Evolutionary conservation across 352 stramenopile genomes (phyloP).

Genomic region (Globisporangium canariense): DNA sequence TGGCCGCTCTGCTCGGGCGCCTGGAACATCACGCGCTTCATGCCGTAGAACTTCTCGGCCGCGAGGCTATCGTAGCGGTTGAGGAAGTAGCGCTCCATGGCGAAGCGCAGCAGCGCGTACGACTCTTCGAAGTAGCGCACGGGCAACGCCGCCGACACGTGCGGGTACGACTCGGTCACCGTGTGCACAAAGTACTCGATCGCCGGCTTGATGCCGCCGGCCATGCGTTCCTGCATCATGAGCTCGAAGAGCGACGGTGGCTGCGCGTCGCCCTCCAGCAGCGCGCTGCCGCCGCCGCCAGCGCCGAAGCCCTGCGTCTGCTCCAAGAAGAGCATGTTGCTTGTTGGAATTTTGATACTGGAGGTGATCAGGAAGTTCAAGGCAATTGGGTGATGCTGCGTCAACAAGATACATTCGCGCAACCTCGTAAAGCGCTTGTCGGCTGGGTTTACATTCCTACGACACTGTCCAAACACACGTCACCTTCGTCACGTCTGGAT

Average conservation of each 20-base stretch:
- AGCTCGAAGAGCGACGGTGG: slow-evolving; percentile 81
- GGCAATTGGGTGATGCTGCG: slow-evolving; percentile 2
- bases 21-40: slow-evolving; percentile 70
- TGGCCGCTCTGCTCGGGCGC: slow-evolving; percentile 5
- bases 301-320: slow-evolving; percentile 68
- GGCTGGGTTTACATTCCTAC: not conserved
- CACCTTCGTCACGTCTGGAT: not conserved
- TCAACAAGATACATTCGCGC: slow-evolving; percentile 2
- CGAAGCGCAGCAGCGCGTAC: slow-evolving; percentile 62
- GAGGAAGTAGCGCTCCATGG: slow-evolving; percentile 73
- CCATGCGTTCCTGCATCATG: slow-evolving; percentile 86
- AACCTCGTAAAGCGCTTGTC: not conserved
- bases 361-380: not conserved
- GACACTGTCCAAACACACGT: not conserved
- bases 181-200: slow-evolving; percentile 71
- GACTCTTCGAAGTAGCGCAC: slow-evolving; percentile 76
- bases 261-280: slow-evolving; percentile 8
- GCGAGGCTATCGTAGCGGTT: slow-evolving; percentile 68
- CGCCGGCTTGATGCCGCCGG: slow-evolving; percentile 66
- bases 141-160: slow-evolving; percentile 42
- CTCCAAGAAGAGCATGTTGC: slow-evolving; percentile 73
- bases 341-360: not conserved
- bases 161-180: slow-evolving; percentile 73
- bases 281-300: slow-evolving; percentile 4
- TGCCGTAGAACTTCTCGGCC: slow-evolving; percentile 85